Evolutionary conservation across 2,329 filamentous ascomycete species (phyloP).

Genomic region (Hypoxylon sp.): DNA sequence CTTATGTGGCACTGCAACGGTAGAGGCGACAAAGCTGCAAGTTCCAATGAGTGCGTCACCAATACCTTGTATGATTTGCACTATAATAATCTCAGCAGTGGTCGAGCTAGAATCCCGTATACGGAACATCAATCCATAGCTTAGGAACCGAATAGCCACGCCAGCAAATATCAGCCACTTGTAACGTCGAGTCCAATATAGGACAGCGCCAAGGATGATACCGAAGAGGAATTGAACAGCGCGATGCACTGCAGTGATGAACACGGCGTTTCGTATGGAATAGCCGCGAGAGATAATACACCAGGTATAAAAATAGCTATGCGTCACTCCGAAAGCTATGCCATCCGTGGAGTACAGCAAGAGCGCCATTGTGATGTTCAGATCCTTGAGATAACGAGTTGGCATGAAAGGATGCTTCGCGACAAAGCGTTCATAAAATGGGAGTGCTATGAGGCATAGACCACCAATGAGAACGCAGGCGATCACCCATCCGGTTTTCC

Average conservation of each 20-base stretch:
- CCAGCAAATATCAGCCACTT: neutral
- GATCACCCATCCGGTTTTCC: neutral
- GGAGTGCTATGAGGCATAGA: neutral
- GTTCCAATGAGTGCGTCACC: neutral
- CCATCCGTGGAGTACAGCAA: neutral
- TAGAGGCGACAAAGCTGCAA: neutral
- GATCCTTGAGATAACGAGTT: neutral
- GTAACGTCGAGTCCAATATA: neutral
- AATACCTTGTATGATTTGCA: neutral
- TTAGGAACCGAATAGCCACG: neutral
- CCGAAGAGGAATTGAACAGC: neutral
- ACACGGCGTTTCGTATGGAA: neutral
- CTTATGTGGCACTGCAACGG: neutral
- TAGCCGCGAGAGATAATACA: neutral
- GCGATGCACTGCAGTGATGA: neutral
- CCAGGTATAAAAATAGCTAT: neutral
- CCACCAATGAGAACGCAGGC: neutral
- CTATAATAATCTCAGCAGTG: neutral
- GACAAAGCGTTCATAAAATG: neutral
- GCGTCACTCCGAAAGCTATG: neutral
- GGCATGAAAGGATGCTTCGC: neutral
- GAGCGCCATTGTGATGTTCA: neutral
- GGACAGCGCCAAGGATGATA: neutral
- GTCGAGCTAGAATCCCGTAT: neutral
- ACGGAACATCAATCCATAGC: neutral